These are phyloP conservation scores for Colletotrichum sp. DNA, from an alignment of 2,329 filamentous ascomycete species.

Conservation along the genomic window DNA sequence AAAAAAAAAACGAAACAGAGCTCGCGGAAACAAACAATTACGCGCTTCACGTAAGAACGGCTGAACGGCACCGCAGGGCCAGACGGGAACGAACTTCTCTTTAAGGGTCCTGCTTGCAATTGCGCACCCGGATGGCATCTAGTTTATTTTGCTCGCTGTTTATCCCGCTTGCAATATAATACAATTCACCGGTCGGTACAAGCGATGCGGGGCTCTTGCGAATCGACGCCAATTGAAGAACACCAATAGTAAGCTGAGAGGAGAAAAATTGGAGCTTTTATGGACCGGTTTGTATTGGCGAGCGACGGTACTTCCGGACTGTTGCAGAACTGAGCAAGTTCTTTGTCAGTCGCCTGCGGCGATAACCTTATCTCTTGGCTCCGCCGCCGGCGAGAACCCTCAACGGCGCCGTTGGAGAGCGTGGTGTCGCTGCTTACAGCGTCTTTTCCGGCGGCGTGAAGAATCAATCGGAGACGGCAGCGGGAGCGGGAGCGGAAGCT, in stretches of 20 bases:
- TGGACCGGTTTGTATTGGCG: background rate
- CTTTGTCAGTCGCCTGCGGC: background rate
- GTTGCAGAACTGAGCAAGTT: background rate
- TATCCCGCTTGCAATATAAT: background rate
- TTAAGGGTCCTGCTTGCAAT: background rate
- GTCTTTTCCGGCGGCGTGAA: background rate
- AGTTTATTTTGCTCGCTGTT: background rate
- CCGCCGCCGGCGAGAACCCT: background rate
- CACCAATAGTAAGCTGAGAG: background rate
- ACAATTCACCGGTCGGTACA: background rate
- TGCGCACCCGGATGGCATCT: background rate
- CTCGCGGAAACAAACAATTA: background rate
- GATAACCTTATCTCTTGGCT: background rate
- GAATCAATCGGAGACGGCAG: background rate
- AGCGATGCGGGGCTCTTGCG: background rate
- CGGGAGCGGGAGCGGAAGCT: background rate
- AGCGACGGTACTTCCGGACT: background rate
- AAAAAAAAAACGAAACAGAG: background rate
- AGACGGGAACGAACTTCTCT: background rate
- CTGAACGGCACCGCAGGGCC: background rate
- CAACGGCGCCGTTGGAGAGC: background rate
- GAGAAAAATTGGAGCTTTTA: background rate
- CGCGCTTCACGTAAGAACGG: background rate
- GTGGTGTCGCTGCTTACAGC: background rate
- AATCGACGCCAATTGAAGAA: background rate